phyloP scores from a whole-genome alignment of 345 rosid species.

The Pistacia atlantica region DNA sequence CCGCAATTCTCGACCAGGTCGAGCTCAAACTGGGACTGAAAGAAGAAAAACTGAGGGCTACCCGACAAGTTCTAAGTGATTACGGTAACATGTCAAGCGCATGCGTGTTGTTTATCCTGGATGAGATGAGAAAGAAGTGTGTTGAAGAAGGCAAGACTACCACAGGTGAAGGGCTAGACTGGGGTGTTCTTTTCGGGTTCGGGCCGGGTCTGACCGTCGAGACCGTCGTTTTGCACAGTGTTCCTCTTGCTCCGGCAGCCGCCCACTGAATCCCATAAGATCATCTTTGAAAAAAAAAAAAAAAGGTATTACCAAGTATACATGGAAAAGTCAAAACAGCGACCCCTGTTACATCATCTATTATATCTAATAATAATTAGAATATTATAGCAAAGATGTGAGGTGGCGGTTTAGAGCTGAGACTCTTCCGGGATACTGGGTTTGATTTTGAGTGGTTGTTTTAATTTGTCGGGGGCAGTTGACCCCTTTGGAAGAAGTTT shows the following conservation, averaged over 20 bases:
- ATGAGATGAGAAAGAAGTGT: constrained; percentile 76
- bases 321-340: no score
- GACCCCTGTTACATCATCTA: no score
- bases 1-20: constrained; percentile 63
- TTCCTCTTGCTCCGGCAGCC: constrained; percentile 33
- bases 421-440: no score
- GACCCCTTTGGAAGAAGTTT: no score
- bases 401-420: no score
- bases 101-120: constrained; percentile 70
- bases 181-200: constrained; percentile 86
- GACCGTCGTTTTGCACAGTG: constrained; percentile 73
- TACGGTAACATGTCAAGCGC: constrained; percentile 90
- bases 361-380: no score
- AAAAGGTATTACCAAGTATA: no score
- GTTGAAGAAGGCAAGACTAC: constrained; percentile 49
- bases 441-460: no score
- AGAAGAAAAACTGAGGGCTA: constrained; percentile 58
- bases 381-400: no score
- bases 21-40: constrained; percentile 55
- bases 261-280: constrained; percentile 13
- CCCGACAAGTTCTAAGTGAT: constrained; percentile 62
- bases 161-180: constrained; percentile 81
- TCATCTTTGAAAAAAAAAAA: no score
- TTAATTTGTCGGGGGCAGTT: no score
- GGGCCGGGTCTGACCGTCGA: constrained; percentile 90